Evolutionary conservation across 257 asterid species (phyloP), one percentile per base, ranked within the genome.

Genomic region (Solanum sitiens): DNA sequence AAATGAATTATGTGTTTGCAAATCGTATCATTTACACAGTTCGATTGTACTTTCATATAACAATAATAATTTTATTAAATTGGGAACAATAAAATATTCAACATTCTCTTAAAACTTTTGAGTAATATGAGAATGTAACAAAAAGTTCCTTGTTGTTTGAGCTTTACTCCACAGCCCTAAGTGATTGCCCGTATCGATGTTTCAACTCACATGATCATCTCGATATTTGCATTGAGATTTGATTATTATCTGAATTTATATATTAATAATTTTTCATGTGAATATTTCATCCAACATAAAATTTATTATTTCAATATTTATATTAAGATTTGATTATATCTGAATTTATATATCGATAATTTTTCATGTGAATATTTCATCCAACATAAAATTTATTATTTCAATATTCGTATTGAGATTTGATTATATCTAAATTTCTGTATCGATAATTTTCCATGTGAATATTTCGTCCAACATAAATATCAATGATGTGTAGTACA

Each of bases 81-180:
- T 44, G 65, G 50, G 84, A 44, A 14, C 15, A 79, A 79, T 45
- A 79, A 79, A 47, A 79, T 79, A 79, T 5, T 11, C 3, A 27
- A 80, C 27, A 80, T 80, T 27, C 85, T 16, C 68, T 16, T 45
- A 80, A 80, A 80, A 27, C 40, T 79, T 79, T 79, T 9, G 85
- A 80, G 67, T 47, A 16, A 47, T 47, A 3, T 27, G 85, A 27
- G 67, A 80, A 80, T 80, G 68, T 80, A 47, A 23, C 39, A 80
- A 80, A 45, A 45, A 79, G 27, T 45, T 45, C 40, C 85, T 45
- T 79, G 67, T 79, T 45, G 84, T 79, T 79, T 79, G 85, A 79
- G 67, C 85, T 79, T 45, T 45, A 79, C 85, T 27, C 40, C 84
- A 45, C 30, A 14, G 10, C 10, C 18, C 40, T 30, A 79, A 44